Percentiles rank a stretch among this genome's conserved stretches.
phyloP scores from a whole-genome alignment of 1,139 yeast species.

The Hemisphaericaspora lyxosophila region DNA sequence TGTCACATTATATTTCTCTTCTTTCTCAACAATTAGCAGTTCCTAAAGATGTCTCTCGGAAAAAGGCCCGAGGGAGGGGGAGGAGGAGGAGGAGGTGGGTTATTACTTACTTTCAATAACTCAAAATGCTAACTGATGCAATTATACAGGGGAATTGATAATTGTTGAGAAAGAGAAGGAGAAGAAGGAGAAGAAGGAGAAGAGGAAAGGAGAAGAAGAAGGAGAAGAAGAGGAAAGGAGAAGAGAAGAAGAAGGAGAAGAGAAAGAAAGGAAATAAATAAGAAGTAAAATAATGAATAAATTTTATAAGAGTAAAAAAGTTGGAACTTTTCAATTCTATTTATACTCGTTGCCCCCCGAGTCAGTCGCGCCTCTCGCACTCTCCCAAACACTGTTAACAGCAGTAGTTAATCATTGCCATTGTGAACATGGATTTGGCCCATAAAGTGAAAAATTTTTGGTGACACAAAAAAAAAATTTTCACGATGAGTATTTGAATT shows the following conservation, averaged over 20 bases:
- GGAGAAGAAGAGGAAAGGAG: constrained; percentile 18
- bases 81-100: background rate
- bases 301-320: constrained; percentile 1
- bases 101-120: background rate
- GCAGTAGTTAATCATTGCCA: no score
- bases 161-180: constrained; percentile 24
- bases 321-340: constrained; percentile 7
- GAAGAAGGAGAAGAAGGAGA: constrained; percentile 9
- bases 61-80: no score
- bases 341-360: constrained; percentile 9
- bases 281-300: constrained; percentile 10
- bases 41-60: constrained; percentile 1
- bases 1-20: constrained; percentile 1
- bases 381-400: no score
- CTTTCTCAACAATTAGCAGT: constrained; percentile 17
- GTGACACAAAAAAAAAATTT: no score
- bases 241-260: constrained; percentile 12
- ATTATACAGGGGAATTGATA: constrained; percentile 23
- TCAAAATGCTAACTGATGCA: constrained; percentile 11
- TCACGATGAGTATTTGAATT: constrained; percentile 2
- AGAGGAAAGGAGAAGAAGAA: constrained; percentile 8
- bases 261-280: constrained; percentile 12
- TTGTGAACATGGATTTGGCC: no score
- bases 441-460: no score
- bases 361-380: no score